Evolutionary conservation across 768 basidiomycete genomes (phyloP).

Genomic region (Daedaleopsis sinensis): DNA sequence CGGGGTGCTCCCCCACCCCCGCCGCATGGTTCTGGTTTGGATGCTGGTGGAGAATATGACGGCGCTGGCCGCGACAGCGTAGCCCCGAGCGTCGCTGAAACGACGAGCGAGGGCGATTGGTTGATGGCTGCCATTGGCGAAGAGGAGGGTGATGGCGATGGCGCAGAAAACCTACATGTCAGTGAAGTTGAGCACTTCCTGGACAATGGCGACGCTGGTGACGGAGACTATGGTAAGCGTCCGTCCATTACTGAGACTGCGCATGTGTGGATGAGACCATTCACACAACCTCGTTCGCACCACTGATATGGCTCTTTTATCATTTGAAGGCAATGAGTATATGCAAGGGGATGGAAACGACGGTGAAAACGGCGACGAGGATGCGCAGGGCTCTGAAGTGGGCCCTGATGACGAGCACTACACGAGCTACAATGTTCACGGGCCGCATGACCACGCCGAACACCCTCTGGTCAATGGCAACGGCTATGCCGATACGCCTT

Average conservation of each 20-base stretch:
- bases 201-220: conserved; percentile 30
- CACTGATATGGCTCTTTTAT: conserved; percentile 58
- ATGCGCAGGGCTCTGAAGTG: conserved; percentile 23
- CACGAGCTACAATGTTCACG: conserved; percentile 10
- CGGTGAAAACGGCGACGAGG: conserved; percentile 27
- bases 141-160: conserved; percentile 31
- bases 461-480: conserved; percentile 18
- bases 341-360: conserved; percentile 32
- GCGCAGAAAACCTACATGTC: conserved; percentile 23
- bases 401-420: conserved; percentile 25
- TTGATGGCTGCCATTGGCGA: conserved; percentile 86
- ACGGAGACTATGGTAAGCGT: conserved; percentile 38
- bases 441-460: conserved; percentile 16
- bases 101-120: conserved; percentile 80
- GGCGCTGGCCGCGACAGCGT: conserved; percentile 58
- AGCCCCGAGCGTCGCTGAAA: conserved; percentile 66
- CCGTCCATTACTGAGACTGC: conserved; percentile 23
- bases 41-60: conserved; percentile 30
- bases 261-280: conserved; percentile 33
- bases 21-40: conserved; percentile 25
- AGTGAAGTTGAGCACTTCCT: conserved; percentile 24
- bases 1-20: conserved; percentile 71
- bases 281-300: conserved; percentile 47
- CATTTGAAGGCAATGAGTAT: conserved; percentile 53
- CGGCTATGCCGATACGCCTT: conserved; percentile 14